Percentiles rank a stretch among this genome's conserved stretches.
These are phyloP conservation scores for Fusarium pilosicola DNA, from an alignment of 2,329 filamentous ascomycete genomes.

Conservation along the genomic window DNA sequence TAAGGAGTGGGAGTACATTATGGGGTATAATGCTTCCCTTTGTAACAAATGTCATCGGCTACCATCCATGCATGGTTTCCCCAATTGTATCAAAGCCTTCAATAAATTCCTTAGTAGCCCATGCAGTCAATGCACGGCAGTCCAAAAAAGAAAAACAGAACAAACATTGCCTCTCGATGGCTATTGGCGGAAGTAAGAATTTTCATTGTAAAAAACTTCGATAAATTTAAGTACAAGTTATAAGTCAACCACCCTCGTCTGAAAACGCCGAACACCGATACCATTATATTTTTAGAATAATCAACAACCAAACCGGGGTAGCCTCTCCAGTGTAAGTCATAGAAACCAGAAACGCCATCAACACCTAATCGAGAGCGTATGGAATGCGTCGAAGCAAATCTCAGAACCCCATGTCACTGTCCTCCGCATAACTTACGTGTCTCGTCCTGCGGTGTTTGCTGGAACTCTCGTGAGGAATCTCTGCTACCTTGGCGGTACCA, in stretches of 20 bases:
- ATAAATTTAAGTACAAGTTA: constrained; percentile 1
- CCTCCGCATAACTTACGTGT: constrained; percentile 52
- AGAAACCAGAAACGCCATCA: constrained; percentile 12
- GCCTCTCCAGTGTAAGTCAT: constrained; percentile 1
- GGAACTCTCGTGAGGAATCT: constrained; percentile 30
- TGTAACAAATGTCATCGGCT: constrained; percentile 59
- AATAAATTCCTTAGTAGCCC: constrained; percentile 56
- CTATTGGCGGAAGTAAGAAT: neutral
- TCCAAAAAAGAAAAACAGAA: constrained; percentile 18
- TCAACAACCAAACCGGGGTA: neutral
- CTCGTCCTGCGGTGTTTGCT: constrained; percentile 51
- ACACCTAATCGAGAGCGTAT: constrained; percentile 12
- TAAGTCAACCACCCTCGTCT: constrained; percentile 1
- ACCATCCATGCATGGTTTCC: constrained; percentile 45
- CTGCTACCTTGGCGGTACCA: constrained; percentile 39
- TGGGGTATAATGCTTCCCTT: constrained; percentile 57
- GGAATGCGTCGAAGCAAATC: constrained; percentile 5
- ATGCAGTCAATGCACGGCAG: constrained; percentile 31
- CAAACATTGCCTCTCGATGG: constrained; percentile 12
- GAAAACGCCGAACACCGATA: constrained; percentile 25
- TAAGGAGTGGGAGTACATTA: constrained; percentile 59
- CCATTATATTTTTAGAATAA: neutral
- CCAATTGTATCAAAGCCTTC: constrained; percentile 64
- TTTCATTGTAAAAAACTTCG: neutral
- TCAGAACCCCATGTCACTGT: constrained; percentile 43